Evolutionary conservation across 2,329 filamentous ascomycete genomes (phyloP).

Genomic region (Talaromyces sp.): DNA sequence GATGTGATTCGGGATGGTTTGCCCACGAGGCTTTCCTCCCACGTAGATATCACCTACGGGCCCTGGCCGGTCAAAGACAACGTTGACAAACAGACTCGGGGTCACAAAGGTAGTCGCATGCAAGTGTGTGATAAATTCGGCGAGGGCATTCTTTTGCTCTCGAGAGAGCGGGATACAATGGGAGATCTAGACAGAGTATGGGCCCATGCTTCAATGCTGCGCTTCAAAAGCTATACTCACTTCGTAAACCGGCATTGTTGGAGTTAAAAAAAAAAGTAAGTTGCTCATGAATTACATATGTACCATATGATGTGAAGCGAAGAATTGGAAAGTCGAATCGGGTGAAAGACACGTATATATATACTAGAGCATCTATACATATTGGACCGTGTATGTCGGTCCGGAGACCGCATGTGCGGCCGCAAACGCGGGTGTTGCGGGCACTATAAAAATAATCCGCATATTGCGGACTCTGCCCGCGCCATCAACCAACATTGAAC

Average conservation of each 20-base stretch:
- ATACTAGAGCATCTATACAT: neutral
- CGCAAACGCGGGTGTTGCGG: neutral
- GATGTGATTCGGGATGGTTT: conserved; percentile 9
- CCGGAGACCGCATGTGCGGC: neutral
- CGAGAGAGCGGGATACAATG: conserved; percentile 15
- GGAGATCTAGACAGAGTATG: neutral
- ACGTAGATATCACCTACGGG: conserved; percentile 9
- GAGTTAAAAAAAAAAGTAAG: no score
- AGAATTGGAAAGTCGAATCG: neutral
- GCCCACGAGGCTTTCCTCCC: conserved; percentile 11
- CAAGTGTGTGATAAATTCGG: conserved; percentile 13
- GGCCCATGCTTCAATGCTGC: neutral
- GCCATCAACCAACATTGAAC: neutral
- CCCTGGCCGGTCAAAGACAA: conserved; percentile 11
- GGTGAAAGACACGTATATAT: neutral
- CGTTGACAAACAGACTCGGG: conserved; percentile 17
- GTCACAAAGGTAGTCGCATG: conserved; percentile 16
- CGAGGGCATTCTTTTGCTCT: conserved; percentile 14
- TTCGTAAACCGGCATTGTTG: conserved; percentile 5
- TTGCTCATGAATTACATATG: neutral
- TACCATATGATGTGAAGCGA: neutral
- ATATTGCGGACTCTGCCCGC: neutral
- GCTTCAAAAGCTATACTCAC: neutral
- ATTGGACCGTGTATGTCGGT: neutral
- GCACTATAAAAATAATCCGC: neutral